Percentiles rank a stretch among this genome's conserved stretches.
phyloP scores from a whole-genome alignment of 1,284 basidiomycete species.

The Microbotryomycetes sp. region DNA sequence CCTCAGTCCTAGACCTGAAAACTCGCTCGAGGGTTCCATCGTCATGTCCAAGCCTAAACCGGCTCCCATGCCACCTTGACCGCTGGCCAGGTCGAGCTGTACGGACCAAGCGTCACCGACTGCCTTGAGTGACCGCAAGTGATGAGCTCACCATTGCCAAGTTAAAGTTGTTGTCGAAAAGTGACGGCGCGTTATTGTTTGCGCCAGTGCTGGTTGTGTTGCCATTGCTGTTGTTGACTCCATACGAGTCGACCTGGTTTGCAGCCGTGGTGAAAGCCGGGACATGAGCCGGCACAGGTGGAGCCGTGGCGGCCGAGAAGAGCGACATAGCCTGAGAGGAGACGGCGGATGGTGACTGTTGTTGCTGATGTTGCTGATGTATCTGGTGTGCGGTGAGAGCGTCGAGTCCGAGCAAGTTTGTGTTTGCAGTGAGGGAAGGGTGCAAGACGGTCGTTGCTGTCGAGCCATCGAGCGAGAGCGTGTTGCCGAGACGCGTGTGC shows the following conservation, averaged over 20 bases:
- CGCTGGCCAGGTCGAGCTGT: constrained; percentile 26
- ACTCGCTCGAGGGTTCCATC: constrained; percentile 19
- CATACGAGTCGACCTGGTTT: background rate
- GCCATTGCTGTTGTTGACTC: background rate
- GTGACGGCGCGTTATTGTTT: background rate
- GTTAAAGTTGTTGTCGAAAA: constrained; percentile 22
- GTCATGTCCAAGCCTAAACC: constrained; percentile 28
- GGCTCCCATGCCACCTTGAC: constrained; percentile 23
- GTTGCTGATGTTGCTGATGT: background rate
- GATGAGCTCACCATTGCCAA: constrained; percentile 23
- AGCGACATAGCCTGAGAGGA: background rate
- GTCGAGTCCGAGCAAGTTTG: background rate
- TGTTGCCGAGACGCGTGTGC: background rate
- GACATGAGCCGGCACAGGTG: background rate
- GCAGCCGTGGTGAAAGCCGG: background rate
- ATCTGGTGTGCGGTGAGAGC: too few relatives aligned
- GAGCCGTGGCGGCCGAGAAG: background rate
- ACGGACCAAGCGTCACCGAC: background rate
- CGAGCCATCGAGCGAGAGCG: too few relatives aligned
- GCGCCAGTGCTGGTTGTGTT: background rate
- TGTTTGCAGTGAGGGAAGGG: background rate
- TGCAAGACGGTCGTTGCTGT: background rate
- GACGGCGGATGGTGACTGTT: background rate
- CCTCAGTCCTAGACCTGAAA: constrained; percentile 30
- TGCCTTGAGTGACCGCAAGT: background rate